Evolutionary conservation across 768 basidiomycete species (phyloP).

Genomic region (Nidula microcarpa): DNA sequence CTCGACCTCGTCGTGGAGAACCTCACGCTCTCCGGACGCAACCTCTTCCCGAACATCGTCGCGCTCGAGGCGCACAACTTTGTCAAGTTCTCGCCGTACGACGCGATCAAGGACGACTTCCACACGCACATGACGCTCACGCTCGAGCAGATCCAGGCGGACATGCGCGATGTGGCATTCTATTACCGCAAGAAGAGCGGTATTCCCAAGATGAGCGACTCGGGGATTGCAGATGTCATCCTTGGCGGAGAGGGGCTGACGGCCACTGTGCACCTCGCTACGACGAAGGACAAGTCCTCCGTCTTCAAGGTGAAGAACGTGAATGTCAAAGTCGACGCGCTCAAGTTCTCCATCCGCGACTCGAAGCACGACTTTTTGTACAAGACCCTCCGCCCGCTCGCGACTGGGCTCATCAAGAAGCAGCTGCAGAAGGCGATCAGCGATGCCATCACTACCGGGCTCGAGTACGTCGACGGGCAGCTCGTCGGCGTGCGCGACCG

Average conservation of each 20-base stretch:
- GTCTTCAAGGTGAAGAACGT: constrained; percentile 74
- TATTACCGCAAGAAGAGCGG: constrained; percentile 86
- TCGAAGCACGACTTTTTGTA: constrained; percentile 88
- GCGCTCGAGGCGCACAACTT: constrained; percentile 76
- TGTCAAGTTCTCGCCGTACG: constrained; percentile 83
- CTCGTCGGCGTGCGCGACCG: constrained; percentile 83
- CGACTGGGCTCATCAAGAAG: constrained; percentile 79
- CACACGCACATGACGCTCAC: constrained; percentile 74
- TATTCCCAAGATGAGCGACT: constrained; percentile 75
- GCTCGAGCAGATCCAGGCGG: constrained; percentile 85
- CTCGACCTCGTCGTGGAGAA: constrained; percentile 34
- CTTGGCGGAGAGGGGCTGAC: constrained; percentile 73
- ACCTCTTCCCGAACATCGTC: constrained; percentile 83
- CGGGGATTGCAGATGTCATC: constrained; percentile 81
- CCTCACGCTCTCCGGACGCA: constrained; percentile 81
- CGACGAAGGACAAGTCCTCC: constrained; percentile 56
- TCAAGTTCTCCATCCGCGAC: constrained; percentile 90
- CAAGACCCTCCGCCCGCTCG: constrained; percentile 78
- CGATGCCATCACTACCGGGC: constrained; percentile 71
- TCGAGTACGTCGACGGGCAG: constrained; percentile 89
- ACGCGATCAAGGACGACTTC: constrained; percentile 47
- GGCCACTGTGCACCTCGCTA: constrained; percentile 56
- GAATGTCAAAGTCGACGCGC: constrained; percentile 76
- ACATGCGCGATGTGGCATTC: constrained; percentile 92
- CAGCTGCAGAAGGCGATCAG: constrained; percentile 53